phyloP scores from a whole-genome alignment of 1,139 yeast species.

The Pichia norvegensis region DNA sequence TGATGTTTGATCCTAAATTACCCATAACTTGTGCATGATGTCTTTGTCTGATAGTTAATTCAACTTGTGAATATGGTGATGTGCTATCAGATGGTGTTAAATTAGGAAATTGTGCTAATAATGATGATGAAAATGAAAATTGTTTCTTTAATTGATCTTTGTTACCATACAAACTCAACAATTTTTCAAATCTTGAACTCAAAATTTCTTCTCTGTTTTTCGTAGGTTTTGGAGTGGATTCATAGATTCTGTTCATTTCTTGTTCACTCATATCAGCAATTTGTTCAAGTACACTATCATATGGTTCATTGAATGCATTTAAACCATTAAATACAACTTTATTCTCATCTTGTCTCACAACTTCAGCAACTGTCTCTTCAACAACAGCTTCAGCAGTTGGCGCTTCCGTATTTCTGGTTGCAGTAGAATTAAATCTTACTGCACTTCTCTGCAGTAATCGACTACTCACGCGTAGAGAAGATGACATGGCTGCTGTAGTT shows the following conservation, averaged over 20 bases:
- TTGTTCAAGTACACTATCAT: constrained; percentile 12
- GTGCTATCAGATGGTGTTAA: constrained; percentile 29
- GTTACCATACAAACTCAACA: constrained; percentile 22
- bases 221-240: constrained; percentile 22
- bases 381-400: neutral
- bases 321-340: constrained; percentile 1
- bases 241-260: constrained; percentile 23
- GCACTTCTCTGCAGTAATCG: constrained; percentile 5
- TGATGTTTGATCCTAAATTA: constrained; percentile 57
- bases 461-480: neutral
- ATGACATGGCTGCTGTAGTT: neutral
- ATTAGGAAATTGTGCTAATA: constrained; percentile 31
- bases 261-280: constrained; percentile 18
- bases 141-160: constrained; percentile 19
- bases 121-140: constrained; percentile 19
- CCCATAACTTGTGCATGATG: constrained; percentile 45
- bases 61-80: constrained; percentile 64
- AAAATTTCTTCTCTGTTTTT: constrained; percentile 24
- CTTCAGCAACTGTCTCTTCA: neutral
- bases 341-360: neutral
- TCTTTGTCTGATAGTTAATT: constrained; percentile 64
- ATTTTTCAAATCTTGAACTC: constrained; percentile 20
- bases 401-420: neutral
- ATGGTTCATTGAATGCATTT: constrained; percentile 11
- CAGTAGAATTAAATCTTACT: constrained; percentile 6